These are phyloP conservation scores for Tulasnella sp. DNA, from an alignment of 768 basidiomycete species.

Conservation along the genomic window DNA sequence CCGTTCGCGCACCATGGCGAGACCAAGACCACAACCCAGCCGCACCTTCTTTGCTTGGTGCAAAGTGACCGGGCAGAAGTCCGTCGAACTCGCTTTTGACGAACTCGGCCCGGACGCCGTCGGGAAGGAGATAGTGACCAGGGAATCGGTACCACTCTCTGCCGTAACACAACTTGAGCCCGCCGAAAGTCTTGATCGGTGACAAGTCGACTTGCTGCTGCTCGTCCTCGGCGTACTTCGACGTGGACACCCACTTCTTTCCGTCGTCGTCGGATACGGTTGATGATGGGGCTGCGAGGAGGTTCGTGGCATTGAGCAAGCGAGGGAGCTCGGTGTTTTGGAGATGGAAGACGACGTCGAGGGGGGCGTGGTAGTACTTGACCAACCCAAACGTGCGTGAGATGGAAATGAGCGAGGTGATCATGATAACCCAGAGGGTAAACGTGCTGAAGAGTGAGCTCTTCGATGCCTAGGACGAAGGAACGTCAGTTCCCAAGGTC, in stretches of 20 bases:
- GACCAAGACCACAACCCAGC: slow-evolving; percentile 35
- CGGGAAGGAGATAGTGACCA: slow-evolving; percentile 77
- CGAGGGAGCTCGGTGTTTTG: slow-evolving; percentile 71
- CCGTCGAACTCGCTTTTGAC: slow-evolving; percentile 88
- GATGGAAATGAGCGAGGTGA: slow-evolving; percentile 68
- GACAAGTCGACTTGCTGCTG: slow-evolving; percentile 43
- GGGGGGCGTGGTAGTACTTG: slow-evolving; percentile 84
- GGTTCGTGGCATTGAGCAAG: slow-evolving; percentile 60
- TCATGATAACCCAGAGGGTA: slow-evolving; percentile 56
- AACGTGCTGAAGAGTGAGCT: slow-evolving; percentile 62
- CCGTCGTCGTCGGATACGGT: slow-evolving; percentile 31
- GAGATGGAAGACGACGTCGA: slow-evolving; percentile 56
- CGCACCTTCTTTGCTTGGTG: slow-evolving; percentile 28
- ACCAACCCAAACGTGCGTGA: slow-evolving; percentile 73
- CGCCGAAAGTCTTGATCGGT: slow-evolving; percentile 51
- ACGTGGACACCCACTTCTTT: slow-evolving; percentile 32
- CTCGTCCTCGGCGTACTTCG: slow-evolving; percentile 21
- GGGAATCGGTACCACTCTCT: slow-evolving; percentile 98
- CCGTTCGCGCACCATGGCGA: slow-evolving; percentile 47
- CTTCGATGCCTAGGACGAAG: slow-evolving; percentile 55
- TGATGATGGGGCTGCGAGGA: slow-evolving; percentile 37
- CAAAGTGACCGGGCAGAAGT: slow-evolving; percentile 77
- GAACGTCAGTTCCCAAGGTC: neutral
- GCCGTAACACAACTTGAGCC: slow-evolving; percentile 66
- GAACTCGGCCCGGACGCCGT: slow-evolving; percentile 72